Evolutionary conservation across 164 flowering plant genomes (phyloP).

Genomic region (Tetrastigma voinierianum): DNA sequence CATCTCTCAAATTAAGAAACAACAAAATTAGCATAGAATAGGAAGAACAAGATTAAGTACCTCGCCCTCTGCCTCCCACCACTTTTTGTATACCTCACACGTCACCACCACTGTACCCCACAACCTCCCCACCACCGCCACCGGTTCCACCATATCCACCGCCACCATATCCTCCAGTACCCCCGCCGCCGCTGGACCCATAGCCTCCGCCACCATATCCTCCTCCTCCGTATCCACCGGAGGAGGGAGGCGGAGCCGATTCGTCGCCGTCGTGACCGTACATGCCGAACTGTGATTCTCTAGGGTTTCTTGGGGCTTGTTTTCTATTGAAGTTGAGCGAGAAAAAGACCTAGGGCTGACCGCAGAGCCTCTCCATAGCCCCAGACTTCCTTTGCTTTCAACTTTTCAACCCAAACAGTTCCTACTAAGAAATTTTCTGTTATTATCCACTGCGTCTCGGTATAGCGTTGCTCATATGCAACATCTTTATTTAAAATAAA

Average conservation of each 20-base stretch:
- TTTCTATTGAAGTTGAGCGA: background rate
- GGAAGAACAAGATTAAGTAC: constrained; percentile 15
- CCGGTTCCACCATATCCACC: constrained; percentile 21
- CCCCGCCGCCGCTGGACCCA: constrained; percentile 14
- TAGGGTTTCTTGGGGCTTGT: constrained; percentile 9
- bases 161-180: constrained; percentile 23
- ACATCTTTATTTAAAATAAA: too few species aligned
- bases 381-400: too few species aligned
- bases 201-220: constrained; percentile 5
- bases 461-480: too few species aligned
- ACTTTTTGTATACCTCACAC: constrained; percentile 21
- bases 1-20: background rate
- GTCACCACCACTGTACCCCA: constrained; percentile 19
- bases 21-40: background rate
- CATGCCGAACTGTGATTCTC: constrained; percentile 12
- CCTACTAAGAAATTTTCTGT: too few species aligned
- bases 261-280: constrained; percentile 59
- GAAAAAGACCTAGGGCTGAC: constrained; percentile 28
- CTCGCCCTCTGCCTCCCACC: constrained; percentile 48
- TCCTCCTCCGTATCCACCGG: constrained; percentile 16
- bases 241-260: constrained; percentile 31
- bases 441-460: too few species aligned
- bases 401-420: too few species aligned
- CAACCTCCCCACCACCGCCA: constrained; percentile 22
- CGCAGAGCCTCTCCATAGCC: too few species aligned